Evolutionary conservation across 129 eudicot species (phyloP), one percentile per base, ranked within the genome.

Genomic region (Centrapalus pauciflorus): DNA sequence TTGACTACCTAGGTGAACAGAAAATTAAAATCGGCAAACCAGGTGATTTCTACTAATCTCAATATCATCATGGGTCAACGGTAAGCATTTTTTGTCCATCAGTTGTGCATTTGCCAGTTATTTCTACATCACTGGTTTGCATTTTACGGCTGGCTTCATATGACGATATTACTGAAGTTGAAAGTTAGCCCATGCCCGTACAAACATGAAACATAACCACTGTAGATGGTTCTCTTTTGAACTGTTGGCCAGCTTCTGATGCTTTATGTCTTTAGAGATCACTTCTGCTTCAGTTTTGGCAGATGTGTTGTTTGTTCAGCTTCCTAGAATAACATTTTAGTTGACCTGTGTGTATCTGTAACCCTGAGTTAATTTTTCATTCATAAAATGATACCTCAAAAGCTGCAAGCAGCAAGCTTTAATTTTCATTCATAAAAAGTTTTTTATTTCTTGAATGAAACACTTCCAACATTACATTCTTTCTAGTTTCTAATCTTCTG

Each of bases 21-120:
- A 69, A 76, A 64, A 87, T 91, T 12, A 74, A 80, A 73, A 66
- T 91, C 40, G 94, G 96, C 24, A 87, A 91, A 70, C 97, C 96
- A 5, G 83, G 78, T 5, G 96, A 91, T 64, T 91, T 91, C 77
- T 33, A 43, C 40, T 81, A 77, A 85, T 45, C 37, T 67, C 45
- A 17, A 59, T 46, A 41, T 73, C 40, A 38, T 2, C 59, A 43
- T 16, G 43, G 72, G n/a, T n/a, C n/a, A n/a, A n/a, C n/a, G n/a
- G n/a, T n/a, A n/a, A n/a, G n/a, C n/a, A n/a, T n/a, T n/a, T n/a
- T n/a, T n/a, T n/a, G n/a, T n/a, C n/a, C n/a, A 40, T 62, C 4
- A 8, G 68, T 48, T 14, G 54, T 48, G 54, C 21, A 48, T 48
- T 48, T 48, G 54, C n/a, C 25, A 17, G 54, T 48, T 48, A 6